Conservation (phyloP, 2,329 filamentous ascomycete species). For the Fusarium lateritium region DNA sequence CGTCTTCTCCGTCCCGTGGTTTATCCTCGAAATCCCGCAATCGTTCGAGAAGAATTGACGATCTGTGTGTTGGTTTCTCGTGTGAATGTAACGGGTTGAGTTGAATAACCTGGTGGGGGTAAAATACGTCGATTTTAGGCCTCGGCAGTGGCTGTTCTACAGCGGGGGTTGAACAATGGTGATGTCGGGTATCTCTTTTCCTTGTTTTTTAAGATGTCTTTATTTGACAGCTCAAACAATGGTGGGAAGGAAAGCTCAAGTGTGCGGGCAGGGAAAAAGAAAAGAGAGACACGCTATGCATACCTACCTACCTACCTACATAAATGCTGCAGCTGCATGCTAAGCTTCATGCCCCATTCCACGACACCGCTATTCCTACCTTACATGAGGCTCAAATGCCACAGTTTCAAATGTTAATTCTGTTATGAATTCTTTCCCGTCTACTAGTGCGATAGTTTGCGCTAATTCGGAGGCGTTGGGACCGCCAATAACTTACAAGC, state of each 20-base stretch:
- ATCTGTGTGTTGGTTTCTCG: constrained; percentile 5
- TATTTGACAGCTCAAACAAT: neutral
- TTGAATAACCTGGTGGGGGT: constrained; percentile 11
- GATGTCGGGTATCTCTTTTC: constrained; percentile 1
- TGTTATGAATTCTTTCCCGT: neutral
- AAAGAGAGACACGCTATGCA: constrained; percentile 4
- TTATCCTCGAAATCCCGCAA: constrained; percentile 24
- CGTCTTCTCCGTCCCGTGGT: constrained; percentile 8
- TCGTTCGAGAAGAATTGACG: constrained; percentile 22
- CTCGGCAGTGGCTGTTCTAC: constrained; percentile 18
- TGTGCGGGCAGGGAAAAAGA: neutral
- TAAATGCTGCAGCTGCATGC: constrained; percentile 5
- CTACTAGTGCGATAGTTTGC: neutral
- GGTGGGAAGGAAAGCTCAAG: constrained; percentile 1
- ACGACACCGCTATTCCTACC: constrained; percentile 33
- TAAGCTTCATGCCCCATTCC: constrained; percentile 19
- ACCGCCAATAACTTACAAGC: neutral
- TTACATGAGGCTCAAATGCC: constrained; percentile 1
- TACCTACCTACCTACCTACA: neutral
- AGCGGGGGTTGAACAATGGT: neutral
- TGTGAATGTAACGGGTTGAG: constrained; percentile 3
- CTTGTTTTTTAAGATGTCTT: constrained; percentile 8
- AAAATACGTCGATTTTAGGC: constrained; percentile 19
- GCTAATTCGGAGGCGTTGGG: constrained; percentile 4
- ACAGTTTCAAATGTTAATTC: neutral